A percentile compares a stretch with the other conserved stretches of the same genome.
Conservation (phyloP, 495 filamentous ascomycete genomes). For the Neurospora discreta region DNA sequence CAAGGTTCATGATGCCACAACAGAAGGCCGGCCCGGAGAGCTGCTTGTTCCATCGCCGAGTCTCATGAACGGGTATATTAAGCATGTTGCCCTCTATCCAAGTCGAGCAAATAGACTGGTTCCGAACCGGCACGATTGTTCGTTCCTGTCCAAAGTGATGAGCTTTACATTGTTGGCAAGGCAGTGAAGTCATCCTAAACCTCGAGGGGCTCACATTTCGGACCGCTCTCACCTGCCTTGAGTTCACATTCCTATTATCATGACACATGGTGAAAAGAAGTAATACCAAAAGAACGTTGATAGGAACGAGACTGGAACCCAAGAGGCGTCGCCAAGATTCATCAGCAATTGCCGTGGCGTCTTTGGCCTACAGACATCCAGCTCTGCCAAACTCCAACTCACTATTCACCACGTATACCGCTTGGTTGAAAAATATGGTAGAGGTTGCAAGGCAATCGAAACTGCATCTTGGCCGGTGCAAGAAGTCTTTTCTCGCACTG, state of each 20-base stretch:
- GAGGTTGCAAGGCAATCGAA: background rate
- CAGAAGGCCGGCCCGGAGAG: slow-evolving; percentile 57
- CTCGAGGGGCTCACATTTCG: background rate
- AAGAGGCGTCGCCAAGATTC: background rate
- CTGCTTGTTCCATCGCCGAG: slow-evolving; percentile 53
- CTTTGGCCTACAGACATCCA: background rate
- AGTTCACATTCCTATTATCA: background rate
- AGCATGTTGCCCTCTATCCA: slow-evolving; percentile 43
- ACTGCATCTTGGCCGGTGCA: background rate
- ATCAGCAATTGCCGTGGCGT: background rate
- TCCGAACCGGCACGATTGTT: slow-evolving; percentile 61
- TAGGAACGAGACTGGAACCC: background rate
- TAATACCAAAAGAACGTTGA: background rate
- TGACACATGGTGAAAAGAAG: background rate
- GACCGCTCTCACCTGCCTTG: background rate
- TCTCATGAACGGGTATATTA: slow-evolving; percentile 59
- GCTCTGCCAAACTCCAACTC: background rate
- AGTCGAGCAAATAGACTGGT: slow-evolving; percentile 33
- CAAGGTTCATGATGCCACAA: slow-evolving; percentile 52
- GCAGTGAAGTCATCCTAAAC: slow-evolving; percentile 35
- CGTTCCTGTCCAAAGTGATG: slow-evolving; percentile 64
- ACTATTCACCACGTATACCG: background rate
- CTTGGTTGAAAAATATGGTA: background rate
- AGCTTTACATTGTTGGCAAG: slow-evolving; percentile 53
- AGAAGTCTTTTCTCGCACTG: background rate